These are phyloP conservation scores for Tillandsia leiboldiana DNA, from an alignment of 176 grass and related monocot genomes.

Conservation along the genomic window DNA sequence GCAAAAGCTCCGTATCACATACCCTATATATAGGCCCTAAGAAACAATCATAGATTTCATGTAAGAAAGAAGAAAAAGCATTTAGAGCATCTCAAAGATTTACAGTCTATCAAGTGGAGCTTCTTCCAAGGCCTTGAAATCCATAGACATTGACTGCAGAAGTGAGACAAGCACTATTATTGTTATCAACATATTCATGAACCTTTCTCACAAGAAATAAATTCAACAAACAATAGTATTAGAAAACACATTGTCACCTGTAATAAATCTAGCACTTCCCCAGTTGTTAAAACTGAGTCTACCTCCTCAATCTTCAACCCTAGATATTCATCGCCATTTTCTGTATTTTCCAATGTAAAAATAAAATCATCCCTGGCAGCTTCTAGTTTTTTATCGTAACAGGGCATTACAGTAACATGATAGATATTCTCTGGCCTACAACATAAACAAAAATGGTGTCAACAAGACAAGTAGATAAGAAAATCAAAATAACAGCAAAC, in stretches of 20 bases:
- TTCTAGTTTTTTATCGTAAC: conserved; percentile 98
- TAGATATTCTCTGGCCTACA: conserved; percentile 57
- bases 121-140: conserved; percentile 79
- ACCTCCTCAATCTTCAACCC: conserved; percentile 45
- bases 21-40: too few species aligned
- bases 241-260: conserved; percentile 42
- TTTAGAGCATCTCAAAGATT: conserved; percentile 22
- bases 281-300: conserved; percentile 88
- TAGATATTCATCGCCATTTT: conserved; percentile 19
- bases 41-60: not conserved
- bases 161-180: conserved; percentile 25
- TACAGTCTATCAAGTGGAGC: conserved; percentile 73
- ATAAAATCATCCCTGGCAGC: conserved; percentile 76
- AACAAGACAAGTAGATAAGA: not conserved
- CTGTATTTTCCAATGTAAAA: conserved; percentile 55
- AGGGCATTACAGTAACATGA: conserved; percentile 98
- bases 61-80: conserved; percentile 9
- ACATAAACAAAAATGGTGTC: conserved; percentile 1
- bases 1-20: too few species aligned
- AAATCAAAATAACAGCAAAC: not conserved
- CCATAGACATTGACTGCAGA: conserved; percentile 64
- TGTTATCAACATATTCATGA: conserved; percentile 6
- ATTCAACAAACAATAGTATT: conserved; percentile 5
- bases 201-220: conserved; percentile 4
- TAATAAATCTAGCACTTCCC: conserved; percentile 93